Percentiles rank a stretch among this genome's conserved stretches.
These are phyloP conservation scores for Collybiopsis luxurians DNA, from an alignment of 768 basidiomycete species.

Conservation along the genomic window DNA sequence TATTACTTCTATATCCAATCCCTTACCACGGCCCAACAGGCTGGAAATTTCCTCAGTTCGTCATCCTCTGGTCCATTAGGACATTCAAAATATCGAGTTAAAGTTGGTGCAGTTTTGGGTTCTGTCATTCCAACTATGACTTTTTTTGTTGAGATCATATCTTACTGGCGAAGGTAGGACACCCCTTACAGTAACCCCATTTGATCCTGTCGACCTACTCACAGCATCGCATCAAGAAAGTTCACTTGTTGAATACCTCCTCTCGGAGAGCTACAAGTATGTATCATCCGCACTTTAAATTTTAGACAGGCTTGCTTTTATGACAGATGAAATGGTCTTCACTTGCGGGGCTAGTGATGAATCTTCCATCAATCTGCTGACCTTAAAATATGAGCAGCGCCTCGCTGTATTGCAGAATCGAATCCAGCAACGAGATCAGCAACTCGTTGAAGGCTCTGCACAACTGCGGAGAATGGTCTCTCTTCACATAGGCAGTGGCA, in stretches of 20 bases:
- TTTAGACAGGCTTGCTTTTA: too few species aligned
- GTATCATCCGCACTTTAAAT: too few species aligned
- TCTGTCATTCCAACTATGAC: not conserved
- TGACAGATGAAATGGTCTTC: not conserved
- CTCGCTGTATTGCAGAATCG: not conserved
- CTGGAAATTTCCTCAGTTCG: not conserved
- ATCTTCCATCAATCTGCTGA: not conserved
- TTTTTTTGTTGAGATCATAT: too few species aligned
- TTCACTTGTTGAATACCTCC: too few species aligned
- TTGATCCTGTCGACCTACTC: too few species aligned
- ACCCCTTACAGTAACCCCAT: too few species aligned
- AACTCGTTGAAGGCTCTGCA: not conserved
- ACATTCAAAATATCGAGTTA: not conserved
- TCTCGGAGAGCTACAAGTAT: too few species aligned
- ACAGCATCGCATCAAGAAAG: too few species aligned
- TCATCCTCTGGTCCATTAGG: not conserved
- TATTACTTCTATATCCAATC: not conserved
- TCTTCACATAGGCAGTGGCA: slow-evolving; percentile 4
- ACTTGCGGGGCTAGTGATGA: not conserved
- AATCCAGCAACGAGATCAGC: not conserved
- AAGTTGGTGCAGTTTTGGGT: not conserved
- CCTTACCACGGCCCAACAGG: not conserved
- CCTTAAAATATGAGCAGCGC: slow-evolving; percentile 1
- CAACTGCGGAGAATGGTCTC: not conserved
- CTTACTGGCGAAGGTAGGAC: not conserved